Conservation (phyloP, 495 filamentous ascomycete species). For the Pseudevernia furfuracea region DNA sequence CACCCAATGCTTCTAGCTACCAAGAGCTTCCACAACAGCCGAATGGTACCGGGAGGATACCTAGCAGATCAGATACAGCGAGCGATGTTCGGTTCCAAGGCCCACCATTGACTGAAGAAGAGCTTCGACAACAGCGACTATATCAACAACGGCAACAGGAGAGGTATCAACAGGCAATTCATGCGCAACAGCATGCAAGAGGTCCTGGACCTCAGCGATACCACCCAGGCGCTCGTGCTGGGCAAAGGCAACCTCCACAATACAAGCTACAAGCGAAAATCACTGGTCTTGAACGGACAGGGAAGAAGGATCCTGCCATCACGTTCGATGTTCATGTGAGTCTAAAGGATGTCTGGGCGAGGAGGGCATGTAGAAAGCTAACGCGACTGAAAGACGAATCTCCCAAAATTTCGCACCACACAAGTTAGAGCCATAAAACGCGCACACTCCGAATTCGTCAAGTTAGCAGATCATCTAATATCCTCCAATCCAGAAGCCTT, state of each 20-base stretch:
- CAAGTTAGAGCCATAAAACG: constrained; percentile 96
- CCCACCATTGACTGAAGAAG: constrained; percentile 34
- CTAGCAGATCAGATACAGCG: constrained; percentile 5
- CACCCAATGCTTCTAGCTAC: constrained; percentile 12
- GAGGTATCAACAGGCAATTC: constrained; percentile 35
- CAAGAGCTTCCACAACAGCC: constrained; percentile 14
- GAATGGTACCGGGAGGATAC: constrained; percentile 15
- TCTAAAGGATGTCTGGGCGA: constrained; percentile 15
- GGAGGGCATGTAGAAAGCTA: constrained; percentile 3
- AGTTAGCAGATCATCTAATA: constrained; percentile 88
- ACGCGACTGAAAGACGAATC: constrained; percentile 64
- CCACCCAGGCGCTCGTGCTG: constrained; percentile 39
- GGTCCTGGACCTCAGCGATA: constrained; percentile 38
- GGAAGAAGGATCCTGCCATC: constrained; percentile 90
- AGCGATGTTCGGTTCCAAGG: constrained; percentile 29
- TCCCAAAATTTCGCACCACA: constrained; percentile 93
- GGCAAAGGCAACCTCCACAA: constrained; percentile 42
- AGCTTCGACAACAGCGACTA: constrained; percentile 35
- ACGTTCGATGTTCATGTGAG: constrained; percentile 95
- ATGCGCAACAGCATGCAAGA: constrained; percentile 33
- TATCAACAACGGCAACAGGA: constrained; percentile 39
- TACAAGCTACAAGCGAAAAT: constrained; percentile 92
- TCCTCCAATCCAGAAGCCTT: constrained; percentile 93
- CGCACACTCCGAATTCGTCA: constrained; percentile 89
- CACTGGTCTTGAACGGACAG: constrained; percentile 82